phyloP scores from a whole-genome alignment of 805 yeast species.

The Lipomyces orientalis region DNA sequence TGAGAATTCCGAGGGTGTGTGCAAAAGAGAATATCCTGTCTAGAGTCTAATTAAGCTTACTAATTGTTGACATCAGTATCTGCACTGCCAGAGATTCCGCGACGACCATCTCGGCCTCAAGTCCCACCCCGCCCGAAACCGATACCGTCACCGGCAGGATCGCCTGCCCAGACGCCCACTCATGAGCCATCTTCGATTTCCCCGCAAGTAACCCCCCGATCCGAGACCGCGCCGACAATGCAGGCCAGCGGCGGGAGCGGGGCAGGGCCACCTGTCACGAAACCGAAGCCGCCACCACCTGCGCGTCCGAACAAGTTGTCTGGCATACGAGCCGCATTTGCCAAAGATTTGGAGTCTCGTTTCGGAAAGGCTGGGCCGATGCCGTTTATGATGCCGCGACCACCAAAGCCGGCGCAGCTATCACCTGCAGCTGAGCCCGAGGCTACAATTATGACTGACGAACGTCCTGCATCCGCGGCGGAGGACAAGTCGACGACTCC shows the following conservation, averaged over 20 bases:
- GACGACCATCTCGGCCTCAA: slow-evolving; percentile 23
- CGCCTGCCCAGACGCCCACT: not conserved
- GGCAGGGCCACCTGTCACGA: not conserved
- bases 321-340: slow-evolving; percentile 54
- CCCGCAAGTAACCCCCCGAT: not conserved
- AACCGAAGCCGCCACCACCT: slow-evolving; percentile 28
- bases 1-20: not conserved
- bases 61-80: not conserved
- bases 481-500: slow-evolving; percentile 30
- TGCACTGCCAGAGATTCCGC: slow-evolving; percentile 15
- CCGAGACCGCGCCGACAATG: not conserved
- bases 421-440: slow-evolving; percentile 9
- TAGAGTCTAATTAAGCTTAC: not conserved
- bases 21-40: not conserved
- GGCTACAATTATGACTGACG: slow-evolving; percentile 9
- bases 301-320: slow-evolving; percentile 43
- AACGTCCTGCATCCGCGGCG: slow-evolving; percentile 14
- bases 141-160: not conserved
- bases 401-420: not conserved
- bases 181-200: not conserved
- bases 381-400: slow-evolving; percentile 55
- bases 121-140: slow-evolving; percentile 25
- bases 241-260: not conserved
- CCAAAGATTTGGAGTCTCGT: slow-evolving; percentile 64
- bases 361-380: slow-evolving; percentile 55